These are phyloP conservation scores for Verticillium zaregamsianum DNA, from an alignment of 2,329 filamentous ascomycete genomes.

Conservation along the genomic window DNA sequence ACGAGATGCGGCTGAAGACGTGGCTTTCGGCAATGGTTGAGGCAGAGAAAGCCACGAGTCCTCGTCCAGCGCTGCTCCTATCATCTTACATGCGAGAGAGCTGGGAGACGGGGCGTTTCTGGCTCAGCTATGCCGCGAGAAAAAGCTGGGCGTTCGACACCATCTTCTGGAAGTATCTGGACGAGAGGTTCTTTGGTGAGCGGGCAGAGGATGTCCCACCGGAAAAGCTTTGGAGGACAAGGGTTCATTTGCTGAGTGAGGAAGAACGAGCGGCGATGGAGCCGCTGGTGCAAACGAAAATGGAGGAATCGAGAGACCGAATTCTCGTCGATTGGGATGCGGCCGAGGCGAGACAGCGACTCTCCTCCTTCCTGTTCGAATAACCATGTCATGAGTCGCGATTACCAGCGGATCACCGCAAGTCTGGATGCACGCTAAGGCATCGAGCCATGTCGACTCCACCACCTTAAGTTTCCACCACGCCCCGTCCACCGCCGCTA, in stretches of 20 bases:
- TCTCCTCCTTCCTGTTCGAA: constrained; percentile 14
- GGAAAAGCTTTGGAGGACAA: constrained; percentile 10
- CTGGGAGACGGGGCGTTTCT: constrained; percentile 28
- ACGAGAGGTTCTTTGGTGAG: constrained; percentile 27
- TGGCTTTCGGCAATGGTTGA: constrained; percentile 27
- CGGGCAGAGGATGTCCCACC: constrained; percentile 17
- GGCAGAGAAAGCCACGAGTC: constrained; percentile 19
- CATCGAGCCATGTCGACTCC: too few relatives aligned
- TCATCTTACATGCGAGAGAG: constrained; percentile 25
- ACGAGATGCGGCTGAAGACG: constrained; percentile 24
- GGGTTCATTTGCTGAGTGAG: constrained; percentile 20
- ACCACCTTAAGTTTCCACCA: too few relatives aligned
- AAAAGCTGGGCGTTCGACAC: constrained; percentile 33
- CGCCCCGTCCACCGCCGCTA: too few relatives aligned
- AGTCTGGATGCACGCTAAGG: too few relatives aligned
- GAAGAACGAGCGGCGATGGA: constrained; percentile 21
- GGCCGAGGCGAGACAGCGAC: constrained; percentile 12
- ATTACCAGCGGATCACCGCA: too few relatives aligned
- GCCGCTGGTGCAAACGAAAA: constrained; percentile 22
- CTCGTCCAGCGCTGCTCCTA: neutral
- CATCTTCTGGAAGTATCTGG: constrained; percentile 30
- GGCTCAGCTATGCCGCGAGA: constrained; percentile 29
- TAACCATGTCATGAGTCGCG: constrained; percentile 5
- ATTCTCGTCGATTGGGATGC: constrained; percentile 20
- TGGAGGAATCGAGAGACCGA: constrained; percentile 20